Base-by-base conservation (phyloP, 306 rosid species). In the Vigna angularis region DNA sequence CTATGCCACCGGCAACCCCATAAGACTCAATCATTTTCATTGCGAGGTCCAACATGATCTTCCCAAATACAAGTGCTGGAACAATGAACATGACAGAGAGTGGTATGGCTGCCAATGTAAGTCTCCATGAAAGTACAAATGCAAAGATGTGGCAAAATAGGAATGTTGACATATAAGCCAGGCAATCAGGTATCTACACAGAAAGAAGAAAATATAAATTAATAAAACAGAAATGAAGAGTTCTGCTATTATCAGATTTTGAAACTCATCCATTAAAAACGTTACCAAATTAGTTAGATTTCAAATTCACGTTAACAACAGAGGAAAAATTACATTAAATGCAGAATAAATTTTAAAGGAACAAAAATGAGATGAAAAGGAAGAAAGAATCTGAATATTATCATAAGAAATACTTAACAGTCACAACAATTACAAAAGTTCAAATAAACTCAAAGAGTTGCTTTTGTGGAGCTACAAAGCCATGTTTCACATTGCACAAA, bases 1-100 rank as follows among this genome's bases (percentile, higher is more conserved):
- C 96, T 58, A 94, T 85, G 59, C 91, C 96, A 67, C 97, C 92
- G 1, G 96, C 93, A 74, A 94, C 92, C 17, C 92, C 97, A 72
- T 94, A 92, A 62, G 97, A 89, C 64, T 84, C 97, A n/a, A 94
- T 94, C 87, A 89, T 90, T 81, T 94, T 90, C 93, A 92, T 88
- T 79, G 78, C 80, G 16, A 85, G 80, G 56, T 90, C 95, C 91
- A 92, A 81, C 93, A 94, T 80, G 66, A 89, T 84, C 64, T 87
- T 89, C 62, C 98, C 96, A 4, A 92, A 92, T 30, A 87, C 69
- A 20, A 92, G 95, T 6, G 92, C 96, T 2, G 91, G 97, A 66
- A 85, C 62, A 34, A 94, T 88, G 95, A 92, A 92, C 97, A 89
- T 82, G 84, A 85, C 26, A 20, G 98, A 92, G 82, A 94, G 87